Evolutionary conservation across 2,329 filamentous ascomycete genomes (phyloP), one percentile per base, ranked within the genome.

Genomic region (Neofusicoccum sp.): DNA sequence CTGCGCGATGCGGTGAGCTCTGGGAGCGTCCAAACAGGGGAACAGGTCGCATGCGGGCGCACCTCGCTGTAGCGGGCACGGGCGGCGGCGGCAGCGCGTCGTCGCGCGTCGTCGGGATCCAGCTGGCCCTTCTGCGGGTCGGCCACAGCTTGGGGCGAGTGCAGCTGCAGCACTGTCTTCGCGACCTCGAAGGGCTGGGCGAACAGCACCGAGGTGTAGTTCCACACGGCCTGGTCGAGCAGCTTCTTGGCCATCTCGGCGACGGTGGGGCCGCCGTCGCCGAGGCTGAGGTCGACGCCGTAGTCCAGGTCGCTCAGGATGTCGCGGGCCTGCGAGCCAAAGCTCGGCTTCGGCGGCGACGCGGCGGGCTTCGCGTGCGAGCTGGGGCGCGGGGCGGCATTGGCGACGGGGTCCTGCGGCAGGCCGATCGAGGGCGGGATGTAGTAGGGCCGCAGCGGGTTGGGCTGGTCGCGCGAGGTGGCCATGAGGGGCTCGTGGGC

Each of bases 101-200:
- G 71, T 65, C 64, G 67, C 31, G 61, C 61, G 14, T 69, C 68
- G 2, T 51, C 41, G 16, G 49, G 48, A 14, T 49, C 34, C 36
- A 59, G 16, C 34, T 12, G 30, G 12, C 9, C 68, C 70, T 51
- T 70, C 40, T 43, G 33, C 5, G 40, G 30, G 14, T 57, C 48
- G 6, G 49, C 40, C 3, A n/a, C n/a, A n/a, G n/a, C n/a, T n/a
- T 67, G 75, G 8, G 79, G 79, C 57, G 84, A 76, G 65, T 85
- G 86, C 56, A 92, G 86, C 77, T 99, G 95, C 67, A 99, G 78
- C 60, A 98, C 85, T 12, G 89, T 95, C 82, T 97, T 98, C 70
- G 93, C 92, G 61, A 97, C 93, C 80, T 98, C 95, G 74, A 99
- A 98, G 12, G 95, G 95, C 77, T 99, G 95, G 58, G 91, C 89